Evolutionary conservation across 1,284 basidiomycete genomes (phyloP).

Genomic region (Ustilago nuda): DNA sequence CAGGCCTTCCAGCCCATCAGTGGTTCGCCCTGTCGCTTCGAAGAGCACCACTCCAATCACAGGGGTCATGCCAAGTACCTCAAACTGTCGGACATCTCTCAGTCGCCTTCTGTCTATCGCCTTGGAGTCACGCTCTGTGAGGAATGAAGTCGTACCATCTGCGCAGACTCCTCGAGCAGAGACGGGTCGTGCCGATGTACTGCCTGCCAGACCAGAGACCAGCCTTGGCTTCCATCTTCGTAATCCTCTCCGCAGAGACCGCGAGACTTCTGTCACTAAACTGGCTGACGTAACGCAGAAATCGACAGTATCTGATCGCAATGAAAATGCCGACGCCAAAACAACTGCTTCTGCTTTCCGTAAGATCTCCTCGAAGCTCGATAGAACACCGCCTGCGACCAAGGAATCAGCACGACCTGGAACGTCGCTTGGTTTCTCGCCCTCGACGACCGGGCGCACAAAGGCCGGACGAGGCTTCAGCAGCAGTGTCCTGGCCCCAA

Average conservation of each 20-base stretch:
- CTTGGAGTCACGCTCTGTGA: constrained; percentile 14
- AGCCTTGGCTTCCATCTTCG: constrained; percentile 38
- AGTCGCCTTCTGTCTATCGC: constrained; percentile 31
- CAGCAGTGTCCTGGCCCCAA: constrained; percentile 33
- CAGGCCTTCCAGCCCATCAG: constrained; percentile 8
- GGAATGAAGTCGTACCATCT: constrained; percentile 10
- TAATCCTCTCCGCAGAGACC: constrained; percentile 35
- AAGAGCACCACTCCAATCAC: constrained; percentile 5
- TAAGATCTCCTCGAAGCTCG: constrained; percentile 23
- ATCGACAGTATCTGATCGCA: neutral
- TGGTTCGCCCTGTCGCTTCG: constrained; percentile 11
- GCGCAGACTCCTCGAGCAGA: constrained; percentile 14
- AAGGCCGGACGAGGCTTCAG: constrained; percentile 20
- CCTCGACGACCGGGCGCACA: neutral
- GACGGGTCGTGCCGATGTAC: neutral
- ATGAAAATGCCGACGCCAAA: neutral
- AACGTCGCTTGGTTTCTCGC: constrained; percentile 35
- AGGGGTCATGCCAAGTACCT: neutral
- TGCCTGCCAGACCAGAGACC: constrained; percentile 32
- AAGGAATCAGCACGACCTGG: constrained; percentile 10
- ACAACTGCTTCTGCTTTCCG: constrained; percentile 20
- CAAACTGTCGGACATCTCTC: constrained; percentile 8
- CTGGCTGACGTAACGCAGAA: neutral
- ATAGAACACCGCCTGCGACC: constrained; percentile 7
- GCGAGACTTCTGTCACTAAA: constrained; percentile 20